phyloP scores from a whole-genome alignment of 352 stramenopile species.

The Pythium phragmiticola region DNA sequence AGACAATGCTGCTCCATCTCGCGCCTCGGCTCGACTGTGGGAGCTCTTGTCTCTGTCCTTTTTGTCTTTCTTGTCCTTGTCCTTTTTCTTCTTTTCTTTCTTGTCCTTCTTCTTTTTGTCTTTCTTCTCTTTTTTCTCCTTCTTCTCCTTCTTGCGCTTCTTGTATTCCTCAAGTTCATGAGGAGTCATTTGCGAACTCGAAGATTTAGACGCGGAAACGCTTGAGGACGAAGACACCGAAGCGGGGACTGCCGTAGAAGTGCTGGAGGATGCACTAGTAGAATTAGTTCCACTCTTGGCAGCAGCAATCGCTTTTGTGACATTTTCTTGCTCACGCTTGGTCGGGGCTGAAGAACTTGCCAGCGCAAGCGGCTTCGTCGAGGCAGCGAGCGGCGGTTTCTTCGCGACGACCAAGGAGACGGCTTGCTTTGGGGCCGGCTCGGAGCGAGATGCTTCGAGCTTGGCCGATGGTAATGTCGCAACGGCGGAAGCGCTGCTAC shows the following conservation, averaged over 20 bases:
- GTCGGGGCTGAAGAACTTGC: neutral
- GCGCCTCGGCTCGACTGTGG: slow-evolving; percentile 2
- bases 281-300: neutral
- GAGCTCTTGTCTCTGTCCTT: slow-evolving; percentile 28
- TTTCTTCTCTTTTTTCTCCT: slow-evolving; percentile 71
- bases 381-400: slow-evolving; percentile 5
- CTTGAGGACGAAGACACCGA: slow-evolving; percentile 5
- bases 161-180: slow-evolving; percentile 24
- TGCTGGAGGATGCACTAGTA: neutral
- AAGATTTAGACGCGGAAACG: slow-evolving; percentile 10
- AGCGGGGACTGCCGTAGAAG: slow-evolving; percentile 5
- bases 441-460: slow-evolving; percentile 4
- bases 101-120: slow-evolving; percentile 68
- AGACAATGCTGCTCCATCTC: neutral
- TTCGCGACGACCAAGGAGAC: neutral
- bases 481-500: neutral
- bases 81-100: slow-evolving; percentile 59
- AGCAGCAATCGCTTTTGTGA: neutral
- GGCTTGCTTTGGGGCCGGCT: neutral
- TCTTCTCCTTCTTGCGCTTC: slow-evolving; percentile 36
- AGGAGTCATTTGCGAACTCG: slow-evolving; percentile 16
- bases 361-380: neutral
- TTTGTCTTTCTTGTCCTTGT: slow-evolving; percentile 48
- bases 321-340: neutral
- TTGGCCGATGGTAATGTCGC: slow-evolving; percentile 24